A percentile compares a stretch with the other conserved stretches of the same genome.
phyloP scores from a whole-genome alignment of 1,284 basidiomycete species.

The Hymenochaete sp. region DNA sequence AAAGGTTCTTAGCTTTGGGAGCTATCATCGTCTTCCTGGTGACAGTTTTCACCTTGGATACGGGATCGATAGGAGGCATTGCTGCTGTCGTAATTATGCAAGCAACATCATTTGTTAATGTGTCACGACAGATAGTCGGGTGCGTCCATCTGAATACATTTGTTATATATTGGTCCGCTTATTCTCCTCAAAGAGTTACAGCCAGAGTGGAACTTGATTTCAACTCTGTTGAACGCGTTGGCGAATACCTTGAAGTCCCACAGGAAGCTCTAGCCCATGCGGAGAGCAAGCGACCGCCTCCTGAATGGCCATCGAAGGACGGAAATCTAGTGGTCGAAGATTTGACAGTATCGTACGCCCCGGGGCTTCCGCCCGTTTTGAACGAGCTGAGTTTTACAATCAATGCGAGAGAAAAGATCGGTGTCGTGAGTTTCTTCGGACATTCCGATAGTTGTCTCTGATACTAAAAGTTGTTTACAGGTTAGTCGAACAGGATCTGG shows the following conservation, averaged over 20 bases:
- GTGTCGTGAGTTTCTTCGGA: constrained; percentile 52
- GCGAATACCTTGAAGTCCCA: constrained; percentile 72
- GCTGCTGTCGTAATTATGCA: neutral
- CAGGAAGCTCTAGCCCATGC: constrained; percentile 72
- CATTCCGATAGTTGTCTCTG: too few relatives aligned
- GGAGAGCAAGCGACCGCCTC: constrained; percentile 48
- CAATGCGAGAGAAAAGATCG: constrained; percentile 68
- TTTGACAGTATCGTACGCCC: constrained; percentile 65
- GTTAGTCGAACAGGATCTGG: too few relatives aligned
- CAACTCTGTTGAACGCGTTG: too few relatives aligned
- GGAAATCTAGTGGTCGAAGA: constrained; percentile 52
- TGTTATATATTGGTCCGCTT: too few relatives aligned
- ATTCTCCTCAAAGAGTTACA: constrained; percentile 41
- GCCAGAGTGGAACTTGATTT: constrained; percentile 63
- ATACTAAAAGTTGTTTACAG: neutral
- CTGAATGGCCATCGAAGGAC: constrained; percentile 67
- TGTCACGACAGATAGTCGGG: too few relatives aligned
- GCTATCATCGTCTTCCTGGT: too few relatives aligned
- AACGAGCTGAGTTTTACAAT: constrained; percentile 62
- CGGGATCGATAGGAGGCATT: too few relatives aligned
- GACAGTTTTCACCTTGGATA: too few relatives aligned
- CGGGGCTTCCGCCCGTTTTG: too few relatives aligned
- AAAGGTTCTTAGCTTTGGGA: constrained; percentile 64
- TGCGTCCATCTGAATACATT: too few relatives aligned
- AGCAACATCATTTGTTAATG: too few relatives aligned